Percentiles rank a stretch among this genome's conserved stretches.
Evolutionary conservation across 2,329 filamentous ascomycete species (phyloP).

Genomic region (Sarocladium strictum): DNA sequence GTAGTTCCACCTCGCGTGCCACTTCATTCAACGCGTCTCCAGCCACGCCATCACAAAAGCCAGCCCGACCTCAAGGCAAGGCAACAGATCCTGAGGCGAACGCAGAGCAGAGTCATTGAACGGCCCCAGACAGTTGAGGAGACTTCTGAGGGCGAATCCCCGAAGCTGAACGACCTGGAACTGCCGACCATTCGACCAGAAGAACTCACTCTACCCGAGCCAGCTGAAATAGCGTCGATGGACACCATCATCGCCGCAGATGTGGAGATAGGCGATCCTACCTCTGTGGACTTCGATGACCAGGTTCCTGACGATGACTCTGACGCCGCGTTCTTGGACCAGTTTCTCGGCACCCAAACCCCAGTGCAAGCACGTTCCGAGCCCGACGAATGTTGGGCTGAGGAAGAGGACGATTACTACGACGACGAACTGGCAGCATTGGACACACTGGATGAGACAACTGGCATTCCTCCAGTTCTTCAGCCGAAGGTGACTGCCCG

Average conservation of each 20-base stretch:
- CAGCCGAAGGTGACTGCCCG: slow-evolving; percentile 67
- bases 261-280: neutral
- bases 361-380: slow-evolving; percentile 26
- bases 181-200: neutral
- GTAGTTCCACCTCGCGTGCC: neutral
- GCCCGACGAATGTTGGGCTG: slow-evolving; percentile 70
- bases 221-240: neutral
- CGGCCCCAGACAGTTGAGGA: slow-evolving; percentile 5
- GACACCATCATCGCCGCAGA: slow-evolving; percentile 1
- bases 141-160: neutral
- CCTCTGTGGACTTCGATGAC: neutral
- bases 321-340: slow-evolving; percentile 14
- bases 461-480: slow-evolving; percentile 47
- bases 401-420: slow-evolving; percentile 67
- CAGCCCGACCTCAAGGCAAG: slow-evolving; percentile 45
- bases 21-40: neutral
- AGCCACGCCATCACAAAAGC: slow-evolving; percentile 45
- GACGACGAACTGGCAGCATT: slow-evolving; percentile 61
- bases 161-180: neutral
- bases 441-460: slow-evolving; percentile 61
- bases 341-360: slow-evolving; percentile 2
- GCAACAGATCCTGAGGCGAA: slow-evolving; percentile 33
- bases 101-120: slow-evolving; percentile 29
- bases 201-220: neutral
- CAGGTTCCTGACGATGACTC: slow-evolving; percentile 1